A percentile compares a stretch with the other conserved stretches of the same genome.
Conservation (phyloP, 345 rosid genomes). For the Rhodamnia argentea region DNA sequence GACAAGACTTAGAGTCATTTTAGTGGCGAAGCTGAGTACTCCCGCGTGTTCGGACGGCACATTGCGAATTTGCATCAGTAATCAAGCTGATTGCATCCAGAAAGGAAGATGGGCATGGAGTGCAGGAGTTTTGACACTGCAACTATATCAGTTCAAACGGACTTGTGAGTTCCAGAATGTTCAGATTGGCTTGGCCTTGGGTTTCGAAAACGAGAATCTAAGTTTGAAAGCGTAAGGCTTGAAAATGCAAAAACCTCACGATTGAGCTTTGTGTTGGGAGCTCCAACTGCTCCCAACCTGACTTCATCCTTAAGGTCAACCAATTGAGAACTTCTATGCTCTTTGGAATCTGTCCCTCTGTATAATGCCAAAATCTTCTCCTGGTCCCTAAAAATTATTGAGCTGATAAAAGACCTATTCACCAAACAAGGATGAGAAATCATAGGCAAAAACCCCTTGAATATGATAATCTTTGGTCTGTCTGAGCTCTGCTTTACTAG, state of each 20-base stretch:
- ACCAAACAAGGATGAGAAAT: background rate
- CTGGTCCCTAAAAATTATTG: background rate
- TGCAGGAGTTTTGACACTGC: background rate
- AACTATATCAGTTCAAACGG: background rate
- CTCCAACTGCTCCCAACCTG: background rate
- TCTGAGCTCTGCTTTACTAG: background rate
- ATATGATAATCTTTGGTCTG: background rate
- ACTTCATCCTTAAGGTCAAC: background rate
- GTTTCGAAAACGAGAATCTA: too few relatives aligned
- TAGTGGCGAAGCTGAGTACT: background rate
- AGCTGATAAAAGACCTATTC: background rate
- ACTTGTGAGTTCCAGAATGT: background rate
- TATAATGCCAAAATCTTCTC: background rate
- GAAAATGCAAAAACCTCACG: background rate
- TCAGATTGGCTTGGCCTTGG: background rate
- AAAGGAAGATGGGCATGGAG: background rate
- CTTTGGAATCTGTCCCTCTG: background rate
- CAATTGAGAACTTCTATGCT: background rate
- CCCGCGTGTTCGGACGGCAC: background rate
- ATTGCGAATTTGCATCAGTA: background rate
- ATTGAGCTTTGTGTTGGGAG: background rate
- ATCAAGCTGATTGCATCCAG: background rate
- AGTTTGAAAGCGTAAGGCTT: background rate
- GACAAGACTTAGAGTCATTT: background rate
- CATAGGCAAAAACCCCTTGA: background rate